Base-by-base conservation (phyloP, 2,329 filamentous ascomycete genomes). In the Byssochlamys sp. region DNA sequence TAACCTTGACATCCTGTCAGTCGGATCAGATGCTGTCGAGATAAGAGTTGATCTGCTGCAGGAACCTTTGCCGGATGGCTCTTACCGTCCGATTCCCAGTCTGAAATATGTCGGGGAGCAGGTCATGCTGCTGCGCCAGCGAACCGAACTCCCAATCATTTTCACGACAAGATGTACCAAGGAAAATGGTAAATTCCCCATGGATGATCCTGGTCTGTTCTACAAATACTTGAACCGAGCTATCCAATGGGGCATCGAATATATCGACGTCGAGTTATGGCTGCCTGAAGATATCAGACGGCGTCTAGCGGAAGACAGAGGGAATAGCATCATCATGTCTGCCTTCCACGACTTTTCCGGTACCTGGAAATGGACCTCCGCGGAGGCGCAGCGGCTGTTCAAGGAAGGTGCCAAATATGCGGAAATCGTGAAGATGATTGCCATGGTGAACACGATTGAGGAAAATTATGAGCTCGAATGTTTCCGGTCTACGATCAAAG, bases 381-480 rank as follows among this genome's bases (percentile, higher is more conserved):
- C 81, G 5, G 81, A 88, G 63, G 89, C 89, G 1, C 83, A 88
- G 66, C 77, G 81, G 10, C 80, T 92, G 3, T 95, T 91, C 64
- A 77, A 83, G 59, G 81, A 86, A 63, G 89, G 87, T 7, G 82
- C 83, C 52, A 83, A 84, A 58, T 90, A 91, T 63, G 87, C 88
- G 52, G 89, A 95, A 70, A 89, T 95, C 58, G 86, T 95, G 67
- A 95, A 94, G 77, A 94, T 95, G 88, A 94, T 94, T 66, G 85
- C 87, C 31, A 86, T 91, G 67, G 89, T 90, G 67, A 87, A 85
- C 68, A 86, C 87, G 48, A 85, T 88, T 69, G 89, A 91, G 67
- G 89, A 91, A 65, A 94, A 95, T 72, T 94, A 95, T 68, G 89
- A 95, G 74, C 81, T 95, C 33, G 90, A 95, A 71, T 91, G 91